A percentile compares a stretch with the other conserved stretches of the same genome.
Conservation (phyloP, 495 filamentous ascomycete genomes). For the Penicillium coffeae region DNA sequence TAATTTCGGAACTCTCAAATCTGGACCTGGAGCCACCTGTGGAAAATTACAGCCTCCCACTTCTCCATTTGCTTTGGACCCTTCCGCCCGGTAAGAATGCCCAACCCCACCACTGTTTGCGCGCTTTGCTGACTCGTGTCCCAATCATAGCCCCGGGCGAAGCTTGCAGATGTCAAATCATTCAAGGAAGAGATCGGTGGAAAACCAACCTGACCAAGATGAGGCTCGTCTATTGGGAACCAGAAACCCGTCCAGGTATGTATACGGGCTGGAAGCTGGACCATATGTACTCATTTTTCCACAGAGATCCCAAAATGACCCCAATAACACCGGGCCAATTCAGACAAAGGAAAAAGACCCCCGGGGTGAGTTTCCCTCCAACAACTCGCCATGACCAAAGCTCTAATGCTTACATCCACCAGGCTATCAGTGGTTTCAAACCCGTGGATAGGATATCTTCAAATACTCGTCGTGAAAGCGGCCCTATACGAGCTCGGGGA, state of each 20-base stretch:
- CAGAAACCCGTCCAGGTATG: too few relatives aligned
- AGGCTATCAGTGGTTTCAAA: constrained; percentile 18
- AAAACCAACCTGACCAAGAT: constrained; percentile 16
- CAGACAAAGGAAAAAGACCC: constrained; percentile 7
- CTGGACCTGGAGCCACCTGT: constrained; percentile 20
- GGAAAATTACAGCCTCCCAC: constrained; percentile 22
- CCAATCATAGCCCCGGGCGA: constrained; percentile 8
- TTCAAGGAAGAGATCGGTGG: constrained; percentile 2
- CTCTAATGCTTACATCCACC: neutral
- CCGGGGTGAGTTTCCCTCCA: constrained; percentile 17
- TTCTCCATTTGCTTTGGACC: constrained; percentile 24
- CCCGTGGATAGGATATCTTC: constrained; percentile 30
- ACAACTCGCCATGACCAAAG: constrained; percentile 4
- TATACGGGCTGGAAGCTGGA: too few relatives aligned
- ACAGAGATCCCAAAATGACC: constrained; percentile 14
- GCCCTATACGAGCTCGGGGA: constrained; percentile 34
- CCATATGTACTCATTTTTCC: neutral
- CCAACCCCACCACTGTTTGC: constrained; percentile 6
- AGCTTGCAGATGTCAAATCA: constrained; percentile 19
- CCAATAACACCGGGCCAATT: constrained; percentile 16
- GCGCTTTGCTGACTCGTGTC: constrained; percentile 9
- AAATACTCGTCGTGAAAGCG: constrained; percentile 32
- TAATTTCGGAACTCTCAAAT: constrained; percentile 12
- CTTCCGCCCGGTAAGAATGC: constrained; percentile 28
- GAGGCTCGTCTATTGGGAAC: constrained; percentile 24